Evolutionary conservation across 2,329 filamentous ascomycete genomes (phyloP).

Genomic region (Microsporum ferrugineum): DNA sequence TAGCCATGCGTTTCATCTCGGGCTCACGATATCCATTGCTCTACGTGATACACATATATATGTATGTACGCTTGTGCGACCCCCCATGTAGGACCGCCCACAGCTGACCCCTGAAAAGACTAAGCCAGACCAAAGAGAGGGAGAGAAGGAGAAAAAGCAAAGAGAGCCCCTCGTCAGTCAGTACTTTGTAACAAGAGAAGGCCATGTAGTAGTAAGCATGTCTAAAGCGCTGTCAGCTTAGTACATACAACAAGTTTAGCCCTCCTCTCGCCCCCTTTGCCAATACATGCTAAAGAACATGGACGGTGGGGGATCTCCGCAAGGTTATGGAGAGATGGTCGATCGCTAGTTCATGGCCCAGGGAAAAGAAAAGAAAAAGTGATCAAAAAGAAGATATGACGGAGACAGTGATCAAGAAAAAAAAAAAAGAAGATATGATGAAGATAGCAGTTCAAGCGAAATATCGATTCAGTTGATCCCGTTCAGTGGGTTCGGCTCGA

Average conservation of each 20-base stretch:
- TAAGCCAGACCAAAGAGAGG: not conserved
- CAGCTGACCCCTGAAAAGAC: not conserved
- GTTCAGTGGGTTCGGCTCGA: not conserved
- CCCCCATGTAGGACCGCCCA: not conserved
- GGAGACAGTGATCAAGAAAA: not conserved
- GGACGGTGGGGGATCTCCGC: constrained; percentile 1
- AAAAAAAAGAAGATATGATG: not conserved
- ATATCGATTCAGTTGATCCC: not conserved
- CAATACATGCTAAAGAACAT: not conserved
- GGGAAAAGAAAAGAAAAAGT: not conserved
- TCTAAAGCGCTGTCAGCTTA: not conserved
- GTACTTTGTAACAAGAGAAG: not conserved
- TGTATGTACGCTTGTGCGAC: not conserved
- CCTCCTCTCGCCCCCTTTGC: not conserved
- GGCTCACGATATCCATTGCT: not conserved
- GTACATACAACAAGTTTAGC: not conserved
- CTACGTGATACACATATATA: not conserved
- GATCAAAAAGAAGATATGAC: not conserved
- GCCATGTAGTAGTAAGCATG: not conserved
- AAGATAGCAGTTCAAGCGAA: not conserved
- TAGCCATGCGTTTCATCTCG: not conserved
- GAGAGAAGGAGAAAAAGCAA: not conserved
- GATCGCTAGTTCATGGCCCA: not conserved
- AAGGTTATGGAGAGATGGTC: not conserved
- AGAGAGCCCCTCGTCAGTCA: not conserved